These are phyloP conservation scores for Coprinopsis strossmayeri DNA, from an alignment of 768 basidiomycete species.

Conservation along the genomic window DNA sequence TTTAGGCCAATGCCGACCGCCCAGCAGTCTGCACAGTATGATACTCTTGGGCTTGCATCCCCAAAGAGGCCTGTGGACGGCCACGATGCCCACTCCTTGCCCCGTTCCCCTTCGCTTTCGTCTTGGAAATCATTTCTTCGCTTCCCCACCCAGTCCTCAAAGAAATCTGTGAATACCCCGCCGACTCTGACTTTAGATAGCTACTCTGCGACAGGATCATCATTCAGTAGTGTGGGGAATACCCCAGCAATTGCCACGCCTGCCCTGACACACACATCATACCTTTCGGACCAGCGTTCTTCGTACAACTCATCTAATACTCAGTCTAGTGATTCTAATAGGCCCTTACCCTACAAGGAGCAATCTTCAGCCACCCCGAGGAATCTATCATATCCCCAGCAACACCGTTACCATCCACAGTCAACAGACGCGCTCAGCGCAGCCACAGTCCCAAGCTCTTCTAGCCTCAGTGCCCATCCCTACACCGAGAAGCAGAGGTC, in stretches of 20 bases:
- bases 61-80: constrained; percentile 13
- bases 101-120: constrained; percentile 22
- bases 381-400: constrained; percentile 24
- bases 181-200: constrained; percentile 49
- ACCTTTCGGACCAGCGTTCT: constrained; percentile 55
- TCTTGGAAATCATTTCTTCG: constrained; percentile 76
- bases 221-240: constrained; percentile 25
- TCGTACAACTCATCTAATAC: constrained; percentile 78
- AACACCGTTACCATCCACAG: constrained; percentile 26
- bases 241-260: constrained; percentile 40
- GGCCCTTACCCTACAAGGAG: constrained; percentile 21
- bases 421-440: constrained; percentile 34
- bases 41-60: constrained; percentile 17
- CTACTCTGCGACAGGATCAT: constrained; percentile 25
- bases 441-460: constrained; percentile 20
- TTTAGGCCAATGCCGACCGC: constrained; percentile 20
- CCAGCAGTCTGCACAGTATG: constrained; percentile 16
- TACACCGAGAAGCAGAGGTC: constrained; percentile 40
- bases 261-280: constrained; percentile 49
- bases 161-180: constrained; percentile 40
- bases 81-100: constrained; percentile 21
- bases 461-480: constrained; percentile 24
- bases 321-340: constrained; percentile 67
- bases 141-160: constrained; percentile 56
- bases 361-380: constrained; percentile 20